Evolutionary conservation across 805 yeast species (phyloP), one percentile per base, ranked within the genome.

Genomic region (Yarrowia porcina): DNA sequence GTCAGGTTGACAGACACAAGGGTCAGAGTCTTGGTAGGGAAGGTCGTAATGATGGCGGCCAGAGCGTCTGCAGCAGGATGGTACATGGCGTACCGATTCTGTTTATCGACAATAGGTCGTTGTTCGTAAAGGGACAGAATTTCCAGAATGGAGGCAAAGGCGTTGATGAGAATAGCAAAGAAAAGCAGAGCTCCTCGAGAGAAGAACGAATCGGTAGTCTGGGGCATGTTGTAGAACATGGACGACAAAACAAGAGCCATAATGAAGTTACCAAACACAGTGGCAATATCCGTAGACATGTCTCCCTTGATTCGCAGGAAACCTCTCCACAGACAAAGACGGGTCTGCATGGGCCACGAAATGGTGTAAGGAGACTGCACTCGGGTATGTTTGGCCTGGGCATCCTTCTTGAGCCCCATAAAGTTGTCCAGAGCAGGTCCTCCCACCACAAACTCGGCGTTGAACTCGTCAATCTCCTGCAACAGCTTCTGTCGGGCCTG

Each of bases 11-110:
- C 59, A 3, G 74, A 71, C 38, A 82, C 65, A 20, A 80, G 73
- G 15, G 78, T 73, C n/a, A 75, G 38, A 15, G 82, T 47, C 69
- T 83, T 83, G 59, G 78, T 70, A 4, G 88, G 88, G 38, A 84
- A 66, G 67, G 85, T 87, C 12, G 87, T 77, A 17, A 84, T 65
- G 63, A 85, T 78, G 2, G 85, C 80, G 0, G 88, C 86, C 42
- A 86, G 69, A 0, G 89, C 87, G 68, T 86, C 86, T 3, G 89
- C 86, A 57, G 83, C 74, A 11, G 88, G 87, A 65, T 80, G 85
- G 67, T 84, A 85, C 38, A 85, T 70, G 1, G 86, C 84, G 67
- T 79, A 84, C 25, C 78, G 79, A 65, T 80, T 79, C 65, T 84
- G 89, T 69, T 85, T 84, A 66, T 82, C 84, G 47, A 83, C 81